Evolutionary conservation across 208 protist genomes (phyloP), one percentile per base, ranked within the genome.

Genomic region (Acanthamoeba lenticulata): DNA sequence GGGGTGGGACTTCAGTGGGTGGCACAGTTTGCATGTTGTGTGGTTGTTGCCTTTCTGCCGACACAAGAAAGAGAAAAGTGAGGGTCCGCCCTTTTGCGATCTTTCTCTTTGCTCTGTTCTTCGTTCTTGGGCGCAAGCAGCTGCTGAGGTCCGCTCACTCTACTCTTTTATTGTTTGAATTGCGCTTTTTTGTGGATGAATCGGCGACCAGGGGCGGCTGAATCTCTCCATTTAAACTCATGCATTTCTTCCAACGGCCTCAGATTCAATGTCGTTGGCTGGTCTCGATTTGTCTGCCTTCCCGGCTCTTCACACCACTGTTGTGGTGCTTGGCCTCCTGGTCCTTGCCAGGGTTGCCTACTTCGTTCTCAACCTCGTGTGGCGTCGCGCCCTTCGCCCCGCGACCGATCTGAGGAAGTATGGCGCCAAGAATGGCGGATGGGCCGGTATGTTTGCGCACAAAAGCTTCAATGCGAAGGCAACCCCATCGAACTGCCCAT

Each of bases 401-500:
- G 86, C 86, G 17, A 42, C 86, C 24, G 57, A 92, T 72, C 60
- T 92, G 2, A 65, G 57, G 29, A 92, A 65, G 55, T 92, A 92
- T 27, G 86, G 86, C 55, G 86, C 86, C 57, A 72, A 72, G 40
- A 36, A 15, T 34, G 86, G 86, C 36, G 47, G 40, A 32, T 92
- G 86, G 86, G 86, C 86, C 19, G 86, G 86, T 92, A 57, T 4
- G 9, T 11, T 90, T 38, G 5, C 38, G 11, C 32, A 24, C 55
- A 15, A 62, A 15, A n/a, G 24, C 55, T 62, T 62, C 24, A n/a
- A n/a, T 62, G 24, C n/a, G n/a, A n/a, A n/a, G n/a, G n/a, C n/a
- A n/a, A n/a, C 47, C 74, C 74, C 74, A 6, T 52, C 74, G 6
- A 67, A 86, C 17, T 17, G 13, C 83, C 29, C 83, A 9, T 90